Conservation (phyloP, 139 green algal genomes). For the Volvox africanus region DNA sequence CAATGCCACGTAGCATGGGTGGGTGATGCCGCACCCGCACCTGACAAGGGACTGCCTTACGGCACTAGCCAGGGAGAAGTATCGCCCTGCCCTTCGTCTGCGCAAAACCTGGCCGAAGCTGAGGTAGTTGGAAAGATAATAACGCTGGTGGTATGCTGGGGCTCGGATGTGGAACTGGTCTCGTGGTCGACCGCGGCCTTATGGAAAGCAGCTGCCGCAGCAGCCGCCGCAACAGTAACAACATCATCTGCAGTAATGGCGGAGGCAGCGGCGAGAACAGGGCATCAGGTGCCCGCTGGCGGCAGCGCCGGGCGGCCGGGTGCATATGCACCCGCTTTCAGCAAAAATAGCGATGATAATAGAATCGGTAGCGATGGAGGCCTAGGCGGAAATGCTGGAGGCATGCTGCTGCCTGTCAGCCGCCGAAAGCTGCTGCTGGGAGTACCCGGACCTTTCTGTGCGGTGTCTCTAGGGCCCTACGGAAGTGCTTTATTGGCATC, state of each 20-base stretch:
- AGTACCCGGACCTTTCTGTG: conserved; percentile 14
- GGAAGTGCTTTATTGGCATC: conserved; percentile 1
- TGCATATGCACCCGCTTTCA: background rate
- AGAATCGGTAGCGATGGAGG: background rate
- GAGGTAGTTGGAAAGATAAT: background rate
- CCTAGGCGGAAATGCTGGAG: background rate
- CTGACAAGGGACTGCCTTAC: background rate
- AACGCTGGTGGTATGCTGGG: conserved; percentile 27
- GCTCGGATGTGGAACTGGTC: conserved; percentile 34
- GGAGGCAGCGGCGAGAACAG: background rate
- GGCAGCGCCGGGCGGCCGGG: too few relatives aligned
- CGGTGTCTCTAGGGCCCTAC: background rate
- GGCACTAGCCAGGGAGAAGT: background rate
- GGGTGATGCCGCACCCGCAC: background rate
- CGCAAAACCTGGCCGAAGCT: too few relatives aligned
- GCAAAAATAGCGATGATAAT: background rate
- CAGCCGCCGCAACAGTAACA: background rate
- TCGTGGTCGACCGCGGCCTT: background rate
- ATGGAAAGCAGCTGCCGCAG: background rate
- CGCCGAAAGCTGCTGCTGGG: conserved; percentile 34
- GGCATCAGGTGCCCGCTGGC: too few relatives aligned
- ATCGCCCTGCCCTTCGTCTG: background rate
- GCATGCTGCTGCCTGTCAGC: background rate
- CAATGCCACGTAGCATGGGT: conserved; percentile 39
- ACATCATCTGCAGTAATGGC: background rate